A percentile compares a stretch with the other conserved stretches of the same genome.
Conservation (phyloP, 495 filamentous ascomycete genomes). For the Cercophora scortea region DNA sequence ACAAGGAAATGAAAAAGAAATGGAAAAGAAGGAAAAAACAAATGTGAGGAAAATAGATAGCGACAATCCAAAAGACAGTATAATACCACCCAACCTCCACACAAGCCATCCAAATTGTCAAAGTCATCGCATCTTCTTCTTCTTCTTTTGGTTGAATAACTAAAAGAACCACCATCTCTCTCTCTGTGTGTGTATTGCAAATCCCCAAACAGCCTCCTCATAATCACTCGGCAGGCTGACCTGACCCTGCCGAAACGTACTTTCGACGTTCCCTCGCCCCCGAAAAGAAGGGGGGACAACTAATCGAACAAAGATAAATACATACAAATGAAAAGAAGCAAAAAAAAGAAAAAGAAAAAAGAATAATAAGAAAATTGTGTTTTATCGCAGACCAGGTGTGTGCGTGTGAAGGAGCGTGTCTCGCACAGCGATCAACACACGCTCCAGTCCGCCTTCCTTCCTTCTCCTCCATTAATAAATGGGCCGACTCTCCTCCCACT, state of each 20-base stretch:
- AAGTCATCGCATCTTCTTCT: neutral
- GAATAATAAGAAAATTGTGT: neutral
- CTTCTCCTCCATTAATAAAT: conserved; percentile 50
- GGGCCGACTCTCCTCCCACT: conserved; percentile 50
- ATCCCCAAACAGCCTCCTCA: no score
- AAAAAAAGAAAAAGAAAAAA: neutral
- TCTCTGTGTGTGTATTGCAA: no score
- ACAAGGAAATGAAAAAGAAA: neutral
- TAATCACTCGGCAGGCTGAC: no score
- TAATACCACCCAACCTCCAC: neutral
- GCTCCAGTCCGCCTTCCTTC: neutral
- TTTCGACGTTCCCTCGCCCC: no score
- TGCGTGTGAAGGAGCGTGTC: neutral
- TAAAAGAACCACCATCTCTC: no score
- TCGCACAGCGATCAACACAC: neutral
- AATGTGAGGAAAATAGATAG: neutral
- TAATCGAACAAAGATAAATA: neutral
- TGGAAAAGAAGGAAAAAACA: neutral
- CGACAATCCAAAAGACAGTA: neutral
- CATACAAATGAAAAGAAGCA: neutral
- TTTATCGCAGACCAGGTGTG: no score
- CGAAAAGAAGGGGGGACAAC: no score
- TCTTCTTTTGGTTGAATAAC: neutral
- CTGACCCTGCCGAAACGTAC: no score
- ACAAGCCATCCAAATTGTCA: no score